These are phyloP conservation scores for Hanseniaspora occidentalis DNA, from an alignment of 805 yeast genomes.

Conservation along the genomic window DNA sequence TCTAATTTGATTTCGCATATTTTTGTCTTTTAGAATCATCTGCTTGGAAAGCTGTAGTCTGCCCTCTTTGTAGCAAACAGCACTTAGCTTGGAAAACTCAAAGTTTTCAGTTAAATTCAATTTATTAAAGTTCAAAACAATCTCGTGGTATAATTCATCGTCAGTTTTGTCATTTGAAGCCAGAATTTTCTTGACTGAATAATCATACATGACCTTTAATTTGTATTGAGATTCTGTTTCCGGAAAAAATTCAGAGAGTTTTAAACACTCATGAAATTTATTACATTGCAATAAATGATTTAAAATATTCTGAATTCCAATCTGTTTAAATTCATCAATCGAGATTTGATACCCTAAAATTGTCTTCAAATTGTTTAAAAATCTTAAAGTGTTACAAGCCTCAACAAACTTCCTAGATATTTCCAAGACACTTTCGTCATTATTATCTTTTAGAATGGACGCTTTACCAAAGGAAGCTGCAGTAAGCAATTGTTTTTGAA, in stretches of 20 bases:
- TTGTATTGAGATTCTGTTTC: neutral
- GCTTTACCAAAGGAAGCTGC: slow-evolving; percentile 81
- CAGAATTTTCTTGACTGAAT: slow-evolving; percentile 69
- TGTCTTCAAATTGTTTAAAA: slow-evolving; percentile 53
- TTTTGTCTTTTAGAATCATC: slow-evolving; percentile 53
- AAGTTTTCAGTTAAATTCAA: slow-evolving; percentile 27
- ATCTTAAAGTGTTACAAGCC: slow-evolving; percentile 48
- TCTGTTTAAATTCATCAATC: slow-evolving; percentile 32
- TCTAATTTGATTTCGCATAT: slow-evolving; percentile 45
- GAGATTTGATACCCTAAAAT: slow-evolving; percentile 65
- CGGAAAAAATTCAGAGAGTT: slow-evolving; percentile 25
- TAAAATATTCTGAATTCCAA: slow-evolving; percentile 49
- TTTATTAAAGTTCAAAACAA: slow-evolving; percentile 29
- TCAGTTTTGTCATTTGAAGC: slow-evolving; percentile 44
- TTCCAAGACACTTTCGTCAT: slow-evolving; percentile 9
- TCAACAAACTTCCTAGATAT: slow-evolving; percentile 47
- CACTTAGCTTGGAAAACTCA: slow-evolving; percentile 47
- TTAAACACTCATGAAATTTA: slow-evolving; percentile 49
- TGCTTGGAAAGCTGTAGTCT: slow-evolving; percentile 53
- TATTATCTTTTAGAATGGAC: slow-evolving; percentile 25
- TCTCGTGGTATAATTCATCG: slow-evolving; percentile 36
- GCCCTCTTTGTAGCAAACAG: slow-evolving; percentile 71
- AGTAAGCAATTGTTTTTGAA: slow-evolving; percentile 69
- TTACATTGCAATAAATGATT: slow-evolving; percentile 41
- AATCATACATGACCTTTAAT: slow-evolving; percentile 45